Base-by-base conservation (phyloP, 768 basidiomycete genomes). In the Suillus brevipes region DNA sequence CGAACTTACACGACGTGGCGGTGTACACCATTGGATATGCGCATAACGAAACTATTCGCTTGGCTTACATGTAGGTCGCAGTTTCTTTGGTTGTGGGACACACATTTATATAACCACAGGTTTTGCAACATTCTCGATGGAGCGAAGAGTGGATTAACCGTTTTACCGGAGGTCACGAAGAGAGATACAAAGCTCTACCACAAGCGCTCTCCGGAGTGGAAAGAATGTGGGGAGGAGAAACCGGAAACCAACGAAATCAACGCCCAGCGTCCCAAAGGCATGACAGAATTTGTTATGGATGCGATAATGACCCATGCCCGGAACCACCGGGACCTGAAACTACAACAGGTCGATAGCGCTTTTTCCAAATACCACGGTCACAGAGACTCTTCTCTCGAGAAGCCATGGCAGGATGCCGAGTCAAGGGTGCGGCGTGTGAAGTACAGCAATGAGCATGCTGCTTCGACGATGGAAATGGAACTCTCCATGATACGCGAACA, bases 111-210 rank as follows among this genome's bases (percentile, higher is more conserved):
- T 5, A n/a, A 25, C 23, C 55, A 20, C 57, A 82, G 83, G 78
- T 84, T 85, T 72, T 77, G 83, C 65, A 82, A 80, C 49, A 78
- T 85, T 13, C 80, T 91, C 1, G 89, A 91, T 68, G 83, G 85
- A 1, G 69, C 82, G 9, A 91, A 91, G 68, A 86, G 85, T 9
- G 89, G 89, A 0, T 78, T 83, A 60, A 77, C 75, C 1, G 78
- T 89, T 45, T 70, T 70, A 7, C 72, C 70, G 0, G 69, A 76
- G 0, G 70, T 78, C 18, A 72, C 79, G n/a, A 64, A 63, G 16
- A 63, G 63, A 0, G 82, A 85, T 60, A 70, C 28, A 1, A 61
- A 47, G 28, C 59, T 65, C 14, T 79, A 69, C 61, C 65, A 74
- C 1, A 66, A 67, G 7, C 70, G 74, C 0, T 61, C 66, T 1